A percentile compares a stretch with the other conserved stretches of the same genome.
Evolutionary conservation across 345 rosid species (phyloP).

Genomic region (Clausena lansium): DNA sequence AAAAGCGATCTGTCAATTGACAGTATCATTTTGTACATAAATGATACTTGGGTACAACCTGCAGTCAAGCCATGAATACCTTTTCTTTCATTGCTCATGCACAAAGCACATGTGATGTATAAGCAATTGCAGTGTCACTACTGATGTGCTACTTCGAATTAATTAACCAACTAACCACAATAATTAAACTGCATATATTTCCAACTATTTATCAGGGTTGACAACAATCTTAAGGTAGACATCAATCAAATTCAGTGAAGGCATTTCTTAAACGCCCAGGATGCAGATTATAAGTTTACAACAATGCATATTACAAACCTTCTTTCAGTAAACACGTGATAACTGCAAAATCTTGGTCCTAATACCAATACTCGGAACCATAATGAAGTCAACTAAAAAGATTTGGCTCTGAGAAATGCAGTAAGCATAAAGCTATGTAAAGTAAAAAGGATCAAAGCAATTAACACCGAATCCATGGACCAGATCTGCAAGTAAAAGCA

Average conservation of each 20-base stretch:
- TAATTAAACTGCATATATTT: background rate
- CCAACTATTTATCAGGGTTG: background rate
- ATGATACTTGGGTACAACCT: constrained; percentile 3
- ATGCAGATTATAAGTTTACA: too few relatives aligned
- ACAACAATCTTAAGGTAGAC: background rate
- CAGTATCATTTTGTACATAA: constrained; percentile 26
- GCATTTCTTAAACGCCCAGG: background rate
- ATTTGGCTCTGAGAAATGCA: background rate
- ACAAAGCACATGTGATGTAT: background rate
- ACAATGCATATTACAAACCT: too few relatives aligned
- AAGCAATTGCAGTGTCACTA: background rate
- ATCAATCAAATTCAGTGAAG: background rate
- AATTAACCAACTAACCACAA: background rate
- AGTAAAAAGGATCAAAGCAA: background rate
- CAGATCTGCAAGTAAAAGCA: background rate
- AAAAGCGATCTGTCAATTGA: constrained; percentile 3
- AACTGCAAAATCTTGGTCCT: background rate
- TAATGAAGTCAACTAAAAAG: too few relatives aligned
- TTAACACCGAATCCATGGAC: too few relatives aligned
- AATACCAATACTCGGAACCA: background rate
- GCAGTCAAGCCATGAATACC: background rate
- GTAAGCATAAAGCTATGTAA: background rate
- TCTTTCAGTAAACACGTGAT: too few relatives aligned
- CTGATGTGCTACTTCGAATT: background rate
- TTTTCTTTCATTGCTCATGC: background rate